These are phyloP conservation scores for Myxozyma geophila DNA, from an alignment of 805 yeast genomes.

Conservation along the genomic window DNA sequence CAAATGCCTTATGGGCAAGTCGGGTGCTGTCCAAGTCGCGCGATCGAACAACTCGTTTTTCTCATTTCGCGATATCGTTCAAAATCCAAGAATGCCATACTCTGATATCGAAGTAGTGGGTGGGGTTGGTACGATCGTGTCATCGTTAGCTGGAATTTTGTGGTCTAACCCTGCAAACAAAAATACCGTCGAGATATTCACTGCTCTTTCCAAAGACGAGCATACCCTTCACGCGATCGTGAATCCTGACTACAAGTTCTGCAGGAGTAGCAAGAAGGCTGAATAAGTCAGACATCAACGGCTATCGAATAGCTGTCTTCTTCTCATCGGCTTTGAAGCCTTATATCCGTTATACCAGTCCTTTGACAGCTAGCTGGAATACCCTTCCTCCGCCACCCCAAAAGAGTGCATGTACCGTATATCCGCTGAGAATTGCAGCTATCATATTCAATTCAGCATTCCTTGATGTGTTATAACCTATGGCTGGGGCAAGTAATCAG, in stretches of 20 bases:
- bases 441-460: too few species aligned
- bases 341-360: too few species aligned
- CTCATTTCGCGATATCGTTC: constrained; percentile 1
- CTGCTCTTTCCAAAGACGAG: neutral
- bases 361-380: too few species aligned
- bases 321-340: too few species aligned
- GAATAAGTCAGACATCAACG: too few species aligned
- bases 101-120: neutral
- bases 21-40: neutral
- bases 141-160: neutral
- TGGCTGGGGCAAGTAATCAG: too few species aligned
- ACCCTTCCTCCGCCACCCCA: too few species aligned
- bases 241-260: constrained; percentile 9
- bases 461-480: too few species aligned
- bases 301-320: too few species aligned
- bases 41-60: constrained; percentile 1
- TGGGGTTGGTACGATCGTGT: neutral
- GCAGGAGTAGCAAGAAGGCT: neutral
- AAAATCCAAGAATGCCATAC: neutral
- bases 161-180: neutral
- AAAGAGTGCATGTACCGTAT: too few species aligned
- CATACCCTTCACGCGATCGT: neutral
- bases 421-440: too few species aligned
- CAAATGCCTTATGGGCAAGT: neutral
- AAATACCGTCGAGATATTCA: neutral